Base-by-base conservation (phyloP, 257 asterid genomes). In the Solanum chaucha region DNA sequence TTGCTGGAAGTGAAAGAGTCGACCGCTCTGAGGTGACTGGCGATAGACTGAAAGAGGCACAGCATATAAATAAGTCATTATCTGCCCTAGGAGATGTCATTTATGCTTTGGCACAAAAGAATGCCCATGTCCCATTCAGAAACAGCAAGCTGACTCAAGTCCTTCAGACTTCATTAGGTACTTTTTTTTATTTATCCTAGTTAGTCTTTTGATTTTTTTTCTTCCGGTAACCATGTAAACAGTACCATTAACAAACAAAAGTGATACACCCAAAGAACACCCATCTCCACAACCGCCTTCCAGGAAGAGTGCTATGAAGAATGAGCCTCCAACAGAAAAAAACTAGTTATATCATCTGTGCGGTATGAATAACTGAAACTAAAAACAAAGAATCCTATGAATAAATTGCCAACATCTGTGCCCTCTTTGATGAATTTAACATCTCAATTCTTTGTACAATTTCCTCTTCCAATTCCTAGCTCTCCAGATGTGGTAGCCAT, bases 1-100 rank as follows among this genome's bases (percentile, higher is more conserved):
- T 93, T n/a, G 95, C 96, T n/a, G 95, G 96, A 82, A 93, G 96
- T 36, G 95, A 92, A 86, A 90, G 96, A 82, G 89, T 90, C 3
- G 93, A 93, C 80, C 90, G 90, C 80, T 91, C 95, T 5, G 96
- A 93, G 59, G 93, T 93, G 8, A 89, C 86, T 12, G 97, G 95
- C 0, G 95, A 94, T 26, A 85, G 95, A 58, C 83, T 93, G 89
- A 89, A 91, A 87, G 94, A 94, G 91, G 94, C 95, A 10, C 93
- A 91, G 20, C 92, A 92, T 87, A 93, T 93, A 26, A 94, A 94
- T 35, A 85, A 87, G 71, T 93, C 95, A 51, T 90, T 93, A 26
- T 91, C 96, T 11, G 94, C 94, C 55, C 87, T 93, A 64, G 96
- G 96, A 71, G 96, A 93, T 81, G 95, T 93, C 67, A 93, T 93